Evolutionary conservation across 1,139 yeast species (phyloP).

Genomic region (Suhomyces guaymorum): DNA sequence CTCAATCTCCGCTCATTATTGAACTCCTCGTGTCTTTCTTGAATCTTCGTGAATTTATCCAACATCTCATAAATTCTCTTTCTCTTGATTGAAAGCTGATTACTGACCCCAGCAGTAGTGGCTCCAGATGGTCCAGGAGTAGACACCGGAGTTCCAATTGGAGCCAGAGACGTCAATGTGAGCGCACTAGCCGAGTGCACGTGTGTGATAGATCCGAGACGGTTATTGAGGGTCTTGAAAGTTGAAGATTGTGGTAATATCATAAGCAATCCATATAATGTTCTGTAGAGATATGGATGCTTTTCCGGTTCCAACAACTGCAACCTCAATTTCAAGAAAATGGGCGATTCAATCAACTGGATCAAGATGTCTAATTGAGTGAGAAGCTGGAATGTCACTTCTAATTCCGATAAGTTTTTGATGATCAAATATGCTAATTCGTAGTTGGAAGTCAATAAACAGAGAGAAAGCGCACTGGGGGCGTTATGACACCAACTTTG

Average conservation of each 20-base stretch:
- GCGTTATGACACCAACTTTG: constrained; percentile 93
- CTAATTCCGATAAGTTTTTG: constrained; percentile 72
- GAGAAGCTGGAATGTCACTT: constrained; percentile 67
- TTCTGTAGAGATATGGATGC: constrained; percentile 80
- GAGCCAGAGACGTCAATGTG: constrained; percentile 21
- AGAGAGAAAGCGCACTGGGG: constrained; percentile 83
- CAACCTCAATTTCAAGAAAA: constrained; percentile 81
- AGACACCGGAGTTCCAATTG: constrained; percentile 27
- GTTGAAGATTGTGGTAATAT: constrained; percentile 95
- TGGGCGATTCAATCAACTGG: constrained; percentile 78
- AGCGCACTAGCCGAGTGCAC: constrained; percentile 22
- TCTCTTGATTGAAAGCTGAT: constrained; percentile 42
- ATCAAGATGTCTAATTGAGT: constrained; percentile 80
- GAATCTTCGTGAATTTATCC: constrained; percentile 61
- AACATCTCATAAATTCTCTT: constrained; percentile 55
- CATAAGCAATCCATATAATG: constrained; percentile 92
- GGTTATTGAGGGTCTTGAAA: constrained; percentile 72
- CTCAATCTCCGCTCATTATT: constrained; percentile 13
- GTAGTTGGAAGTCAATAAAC: constrained; percentile 85
- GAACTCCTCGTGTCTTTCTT: constrained; percentile 51
- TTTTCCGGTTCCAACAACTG: constrained; percentile 86
- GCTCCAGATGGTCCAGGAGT: constrained; percentile 21
- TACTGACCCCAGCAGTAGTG: constrained; percentile 20
- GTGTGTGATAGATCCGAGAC: constrained; percentile 56
- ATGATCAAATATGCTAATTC: constrained; percentile 83